These are phyloP conservation scores for Echinosophora koreensis DNA, from an alignment of 306 rosid species.

Conservation along the genomic window DNA sequence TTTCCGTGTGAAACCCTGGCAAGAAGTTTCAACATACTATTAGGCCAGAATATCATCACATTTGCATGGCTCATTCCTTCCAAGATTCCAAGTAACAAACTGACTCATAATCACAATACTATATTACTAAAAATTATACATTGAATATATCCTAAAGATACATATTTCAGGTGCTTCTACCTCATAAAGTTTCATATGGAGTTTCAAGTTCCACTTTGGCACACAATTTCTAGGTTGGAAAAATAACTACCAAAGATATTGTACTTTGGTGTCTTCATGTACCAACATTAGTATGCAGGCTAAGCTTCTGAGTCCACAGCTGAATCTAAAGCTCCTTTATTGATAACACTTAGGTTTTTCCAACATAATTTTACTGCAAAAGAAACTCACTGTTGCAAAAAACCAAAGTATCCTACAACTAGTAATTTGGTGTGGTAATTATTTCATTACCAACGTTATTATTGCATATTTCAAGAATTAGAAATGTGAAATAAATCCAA, in stretches of 20 bases:
- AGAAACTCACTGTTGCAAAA: conserved; percentile 25
- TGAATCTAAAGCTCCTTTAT: conserved; percentile 24
- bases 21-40: conserved; percentile 25
- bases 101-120: neutral
- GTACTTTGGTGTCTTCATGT: neutral
- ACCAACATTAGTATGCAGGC: neutral
- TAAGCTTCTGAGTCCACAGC: conserved; percentile 19
- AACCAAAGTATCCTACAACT: neutral
- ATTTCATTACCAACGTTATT: neutral
- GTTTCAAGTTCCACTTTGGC: conserved; percentile 12
- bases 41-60: conserved; percentile 24
- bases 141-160: conserved; percentile 6
- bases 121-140: neutral
- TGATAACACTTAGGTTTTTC: conserved; percentile 10
- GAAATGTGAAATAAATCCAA: neutral
- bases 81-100: conserved; percentile 11
- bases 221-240: conserved; percentile 9
- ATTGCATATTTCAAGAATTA: neutral
- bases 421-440: neutral
- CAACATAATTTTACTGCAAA: neutral
- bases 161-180: conserved; percentile 22
- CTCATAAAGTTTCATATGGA: conserved; percentile 1
- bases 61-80: conserved; percentile 25
- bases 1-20: neutral
- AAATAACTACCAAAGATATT: neutral